Evolutionary conservation across 2,329 filamentous ascomycete species (phyloP).

Genomic region (Colletotrichum sp.): DNA sequence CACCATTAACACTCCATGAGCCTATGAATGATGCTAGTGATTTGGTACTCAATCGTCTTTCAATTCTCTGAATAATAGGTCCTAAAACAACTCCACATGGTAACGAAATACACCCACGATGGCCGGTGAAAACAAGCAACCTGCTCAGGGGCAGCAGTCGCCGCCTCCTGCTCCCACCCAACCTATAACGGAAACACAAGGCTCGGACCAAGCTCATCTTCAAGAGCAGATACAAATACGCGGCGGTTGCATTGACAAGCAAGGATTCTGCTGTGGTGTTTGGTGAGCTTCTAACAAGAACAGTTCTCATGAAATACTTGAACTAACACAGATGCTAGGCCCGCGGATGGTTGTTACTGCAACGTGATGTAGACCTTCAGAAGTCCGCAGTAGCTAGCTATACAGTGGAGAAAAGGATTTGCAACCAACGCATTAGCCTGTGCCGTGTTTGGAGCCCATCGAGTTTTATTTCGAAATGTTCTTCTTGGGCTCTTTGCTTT

Average conservation of each 20-base stretch:
- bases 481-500: fast-evolving
- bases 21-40: neutral
- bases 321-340: neutral
- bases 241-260: neutral
- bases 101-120: neutral
- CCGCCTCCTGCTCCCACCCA: fast-evolving
- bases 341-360: neutral
- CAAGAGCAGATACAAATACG: neutral
- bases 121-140: neutral
- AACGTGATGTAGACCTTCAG: neutral
- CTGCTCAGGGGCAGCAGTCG: neutral
- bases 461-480: neutral
- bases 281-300: neutral
- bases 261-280: neutral
- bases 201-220: neutral
- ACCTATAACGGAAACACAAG: neutral
- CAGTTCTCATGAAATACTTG: fast-evolving
- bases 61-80: fast-evolving
- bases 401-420: fast-evolving
- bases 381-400: neutral
- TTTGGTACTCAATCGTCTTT: fast-evolving
- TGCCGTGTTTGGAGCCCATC: neutral
- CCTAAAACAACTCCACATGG: fast-evolving
- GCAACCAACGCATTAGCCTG: fast-evolving
- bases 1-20: neutral